A percentile compares a stretch with the other conserved stretches of the same genome.
phyloP scores from a whole-genome alignment of 768 basidiomycete genomes.

The Ramaria sp. region DNA sequence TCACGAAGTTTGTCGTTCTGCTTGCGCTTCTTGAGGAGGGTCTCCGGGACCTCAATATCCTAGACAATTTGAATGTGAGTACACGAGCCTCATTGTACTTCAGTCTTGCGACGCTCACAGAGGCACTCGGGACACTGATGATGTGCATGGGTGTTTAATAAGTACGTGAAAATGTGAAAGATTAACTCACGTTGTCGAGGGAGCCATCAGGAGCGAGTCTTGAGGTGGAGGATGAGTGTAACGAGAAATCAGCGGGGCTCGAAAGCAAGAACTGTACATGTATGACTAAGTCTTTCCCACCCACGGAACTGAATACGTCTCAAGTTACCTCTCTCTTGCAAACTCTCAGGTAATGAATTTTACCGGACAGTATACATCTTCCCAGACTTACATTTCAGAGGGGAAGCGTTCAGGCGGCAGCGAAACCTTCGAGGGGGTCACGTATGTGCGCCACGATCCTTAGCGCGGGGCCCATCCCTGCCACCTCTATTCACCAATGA shows the following conservation, averaged over 20 bases:
- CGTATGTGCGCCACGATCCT: conserved; percentile 13
- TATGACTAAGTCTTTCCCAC: not conserved
- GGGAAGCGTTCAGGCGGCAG: conserved; percentile 58
- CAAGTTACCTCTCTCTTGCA: conserved; percentile 41
- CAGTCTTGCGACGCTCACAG: conserved; percentile 25
- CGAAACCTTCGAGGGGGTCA: conserved; percentile 38
- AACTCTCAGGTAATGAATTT: conserved; percentile 34
- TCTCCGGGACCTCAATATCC: conserved; percentile 97
- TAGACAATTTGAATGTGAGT: conserved; percentile 20
- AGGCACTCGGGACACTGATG: conserved; percentile 34
- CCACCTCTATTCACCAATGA: conserved; percentile 15
- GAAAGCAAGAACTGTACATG: not conserved
- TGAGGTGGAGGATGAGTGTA: conserved; percentile 18
- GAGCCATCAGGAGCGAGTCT: conserved; percentile 31
- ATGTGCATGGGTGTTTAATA: not conserved
- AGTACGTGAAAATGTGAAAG: conserved; percentile 1
- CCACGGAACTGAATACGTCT: not conserved
- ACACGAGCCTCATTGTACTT: conserved; percentile 7
- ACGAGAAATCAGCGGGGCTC: not conserved
- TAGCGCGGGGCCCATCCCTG: conserved; percentile 35
- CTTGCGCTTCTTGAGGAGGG: conserved; percentile 98
- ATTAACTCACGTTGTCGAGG: conserved; percentile 41
- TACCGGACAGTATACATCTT: not conserved
- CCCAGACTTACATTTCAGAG: conserved; percentile 28
- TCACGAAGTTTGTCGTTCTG: conserved; percentile 94